Base-by-base conservation (phyloP, 257 asterid species). In the Prunella vulgaris region DNA sequence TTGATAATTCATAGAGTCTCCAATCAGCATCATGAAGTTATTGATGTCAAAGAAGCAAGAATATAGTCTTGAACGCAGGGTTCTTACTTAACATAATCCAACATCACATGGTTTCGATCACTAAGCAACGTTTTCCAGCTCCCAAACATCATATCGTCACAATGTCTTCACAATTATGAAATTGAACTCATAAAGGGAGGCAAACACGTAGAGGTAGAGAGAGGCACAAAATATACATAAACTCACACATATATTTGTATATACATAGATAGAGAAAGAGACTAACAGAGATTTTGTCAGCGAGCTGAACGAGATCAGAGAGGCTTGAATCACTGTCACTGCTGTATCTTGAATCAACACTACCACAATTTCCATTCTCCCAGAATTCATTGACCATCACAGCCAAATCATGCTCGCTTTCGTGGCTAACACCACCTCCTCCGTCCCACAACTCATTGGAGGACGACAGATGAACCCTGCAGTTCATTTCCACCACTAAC, bases 331-430 rank as follows among this genome's bases (percentile, higher is more conserved):
- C 96, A 79, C 96, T 81, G 37, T 87, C 96, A 72, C 96, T 87
- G 79, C 95, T 87, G 77, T 76, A 81, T 71, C 77, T 75, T 13
- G 87, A 85, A 5, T 85, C 83, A 10, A 82, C 64, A 54, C 90
- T 92, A n/a, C 76, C 71, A 74, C 96, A 78, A 67, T 64, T 77
- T 40, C 94, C 90, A 60, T 84, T 87, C 72, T 89, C 96, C 85
- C 84, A 20, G 68, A 87, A 89, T 60, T 89, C 96, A 77, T 83
- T 87, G 70, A 89, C 96, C 96, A 89, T 85, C 65, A 79, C 59
- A 35, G 89, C 95, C 82, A 89, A 82, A 79, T 89, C 96, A 84
- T 79, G 84, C 71, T 89, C 96, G 60, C 95, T 83, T 42, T 89
- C 95, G 60, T 76, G 75, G 82, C 94, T 87, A 60, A 82, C 49